phyloP scores from a whole-genome alignment of 2,329 filamentous ascomycete species.

The Capronia coronata region DNA sequence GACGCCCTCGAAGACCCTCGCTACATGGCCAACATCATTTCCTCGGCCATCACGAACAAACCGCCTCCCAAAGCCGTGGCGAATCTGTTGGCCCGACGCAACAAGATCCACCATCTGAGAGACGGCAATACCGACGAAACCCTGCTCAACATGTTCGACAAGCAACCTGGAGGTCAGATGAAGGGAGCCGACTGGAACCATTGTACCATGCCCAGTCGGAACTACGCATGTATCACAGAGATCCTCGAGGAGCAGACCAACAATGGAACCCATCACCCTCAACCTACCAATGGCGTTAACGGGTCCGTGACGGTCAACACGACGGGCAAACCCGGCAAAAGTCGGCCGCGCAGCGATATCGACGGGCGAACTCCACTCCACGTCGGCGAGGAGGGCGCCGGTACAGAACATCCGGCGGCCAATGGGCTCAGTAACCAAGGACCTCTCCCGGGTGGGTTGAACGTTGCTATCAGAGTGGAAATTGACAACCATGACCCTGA shows the following conservation, averaged over 20 bases:
- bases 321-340: slow-evolving; percentile 22
- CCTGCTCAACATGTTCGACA: slow-evolving; percentile 56
- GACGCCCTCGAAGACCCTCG: slow-evolving; percentile 53
- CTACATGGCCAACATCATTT: slow-evolving; percentile 60
- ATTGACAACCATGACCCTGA: slow-evolving; percentile 39
- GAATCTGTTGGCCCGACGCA: slow-evolving; percentile 56
- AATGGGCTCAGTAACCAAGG: slow-evolving; percentile 38
- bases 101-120: slow-evolving; percentile 58
- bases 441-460: slow-evolving; percentile 38
- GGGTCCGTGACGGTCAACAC: slow-evolving; percentile 10
- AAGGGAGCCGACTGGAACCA: slow-evolving; percentile 70
- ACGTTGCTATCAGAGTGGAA: slow-evolving; percentile 43
- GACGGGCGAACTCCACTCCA: slow-evolving; percentile 68
- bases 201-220: slow-evolving; percentile 71
- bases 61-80: slow-evolving; percentile 59
- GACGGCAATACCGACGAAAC: slow-evolving; percentile 60
- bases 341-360: slow-evolving; percentile 22
- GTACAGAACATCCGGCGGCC: slow-evolving; percentile 70
- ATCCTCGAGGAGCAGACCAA: slow-evolving; percentile 29
- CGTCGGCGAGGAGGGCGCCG: slow-evolving; percentile 68
- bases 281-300: slow-evolving; percentile 28
- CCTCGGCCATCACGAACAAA: slow-evolving; percentile 62
- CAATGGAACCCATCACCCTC: slow-evolving; percentile 4
- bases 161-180: slow-evolving; percentile 50
- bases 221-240: slow-evolving; percentile 59